phyloP scores from a whole-genome alignment of 2,329 filamentous ascomycete species.

The Epichloe gansuensis region DNA sequence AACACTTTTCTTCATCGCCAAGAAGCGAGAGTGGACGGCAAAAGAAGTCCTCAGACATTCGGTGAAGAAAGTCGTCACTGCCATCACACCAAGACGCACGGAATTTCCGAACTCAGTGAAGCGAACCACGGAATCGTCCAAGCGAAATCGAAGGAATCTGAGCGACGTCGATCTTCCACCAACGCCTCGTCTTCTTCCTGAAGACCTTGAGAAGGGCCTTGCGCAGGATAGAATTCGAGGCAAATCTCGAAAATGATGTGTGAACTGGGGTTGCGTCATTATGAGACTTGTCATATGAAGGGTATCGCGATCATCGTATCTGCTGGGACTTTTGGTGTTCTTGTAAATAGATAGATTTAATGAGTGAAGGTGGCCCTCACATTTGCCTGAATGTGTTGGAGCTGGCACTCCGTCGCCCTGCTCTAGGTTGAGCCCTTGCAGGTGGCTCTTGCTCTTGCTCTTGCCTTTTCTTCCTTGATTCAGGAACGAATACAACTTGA shows the following conservation, averaged over 20 bases:
- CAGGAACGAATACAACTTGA: slow-evolving; percentile 62
- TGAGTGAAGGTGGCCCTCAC: slow-evolving; percentile 19
- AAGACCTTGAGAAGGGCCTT: slow-evolving; percentile 49
- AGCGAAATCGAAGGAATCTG: slow-evolving; percentile 31
- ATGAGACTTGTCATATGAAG: not conserved
- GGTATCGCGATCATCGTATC: not conserved
- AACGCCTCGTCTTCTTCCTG: slow-evolving; percentile 40
- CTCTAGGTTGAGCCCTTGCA: slow-evolving; percentile 21
- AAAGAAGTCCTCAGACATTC: slow-evolving; percentile 60
- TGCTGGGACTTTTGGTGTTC: slow-evolving; percentile 4
- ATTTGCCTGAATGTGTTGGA: slow-evolving; percentile 62
- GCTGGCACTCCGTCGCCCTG: slow-evolving; percentile 57
- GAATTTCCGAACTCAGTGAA: slow-evolving; percentile 50
- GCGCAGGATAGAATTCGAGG: slow-evolving; percentile 25
- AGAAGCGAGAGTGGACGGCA: slow-evolving; percentile 76
- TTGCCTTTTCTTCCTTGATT: slow-evolving; percentile 39
- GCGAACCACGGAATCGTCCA: slow-evolving; percentile 19
- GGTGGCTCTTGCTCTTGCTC: slow-evolving; percentile 19
- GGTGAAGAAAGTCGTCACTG: slow-evolving; percentile 47
- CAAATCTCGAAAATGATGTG: slow-evolving; percentile 15
- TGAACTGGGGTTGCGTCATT: not conserved
- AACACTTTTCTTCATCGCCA: slow-evolving; percentile 65
- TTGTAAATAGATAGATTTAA: slow-evolving; percentile 8
- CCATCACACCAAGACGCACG: slow-evolving; percentile 47
- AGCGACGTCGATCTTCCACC: slow-evolving; percentile 42